Evolutionary conservation across 116 monocot species (phyloP).

Genomic region (Cymodocea nodosa): DNA sequence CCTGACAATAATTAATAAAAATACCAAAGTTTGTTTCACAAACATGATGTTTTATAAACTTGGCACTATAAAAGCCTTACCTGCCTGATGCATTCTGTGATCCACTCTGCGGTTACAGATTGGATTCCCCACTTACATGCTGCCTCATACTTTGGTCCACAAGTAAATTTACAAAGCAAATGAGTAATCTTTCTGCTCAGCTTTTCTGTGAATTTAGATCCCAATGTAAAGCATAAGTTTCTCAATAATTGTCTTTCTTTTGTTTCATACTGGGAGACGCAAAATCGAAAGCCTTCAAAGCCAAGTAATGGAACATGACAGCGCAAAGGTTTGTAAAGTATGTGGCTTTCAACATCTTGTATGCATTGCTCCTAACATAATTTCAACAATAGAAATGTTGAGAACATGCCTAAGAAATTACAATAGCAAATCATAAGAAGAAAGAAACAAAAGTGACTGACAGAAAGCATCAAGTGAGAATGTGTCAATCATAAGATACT

Average conservation of each 20-base stretch:
- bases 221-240: conserved; percentile 73
- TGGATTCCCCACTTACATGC: conserved; percentile 73
- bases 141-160: conserved; percentile 81
- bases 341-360: not conserved
- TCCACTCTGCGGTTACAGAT: conserved; percentile 80
- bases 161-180: conserved; percentile 82
- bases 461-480: not conserved
- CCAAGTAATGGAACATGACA: conserved; percentile 79
- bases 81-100: conserved; percentile 70
- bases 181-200: conserved; percentile 72
- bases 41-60: conserved; percentile 18
- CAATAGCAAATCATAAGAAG: no score
- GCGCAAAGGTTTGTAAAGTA: not conserved
- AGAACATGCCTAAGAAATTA: no score
- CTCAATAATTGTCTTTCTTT: conserved; percentile 69
- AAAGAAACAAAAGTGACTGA: not conserved
- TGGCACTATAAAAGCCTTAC: conserved; percentile 13
- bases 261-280: conserved; percentile 85
- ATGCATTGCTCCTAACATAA: not conserved
- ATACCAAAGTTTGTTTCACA: conserved; percentile 20
- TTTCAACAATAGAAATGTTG: no score
- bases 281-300: conserved; percentile 62
- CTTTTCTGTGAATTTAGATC: conserved; percentile 70
- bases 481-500: no score
- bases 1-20: conserved; percentile 23